Evolutionary conservation across 805 yeast genomes (phyloP).

Genomic region (Candida golubevii): DNA sequence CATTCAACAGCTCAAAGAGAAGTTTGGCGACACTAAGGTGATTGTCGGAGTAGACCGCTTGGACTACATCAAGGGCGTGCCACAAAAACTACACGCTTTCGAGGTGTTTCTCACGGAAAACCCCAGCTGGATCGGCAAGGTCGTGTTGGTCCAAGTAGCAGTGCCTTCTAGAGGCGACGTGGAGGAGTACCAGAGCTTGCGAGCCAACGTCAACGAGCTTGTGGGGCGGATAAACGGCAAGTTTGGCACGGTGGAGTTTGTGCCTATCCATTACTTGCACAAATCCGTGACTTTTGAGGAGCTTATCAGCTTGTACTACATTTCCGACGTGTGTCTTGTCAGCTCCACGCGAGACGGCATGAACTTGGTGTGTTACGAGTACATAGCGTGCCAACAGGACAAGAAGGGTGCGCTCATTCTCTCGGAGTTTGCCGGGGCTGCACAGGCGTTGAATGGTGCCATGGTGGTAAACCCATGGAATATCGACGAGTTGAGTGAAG

Average conservation of each 20-base stretch:
- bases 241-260: conserved; percentile 95
- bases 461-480: conserved; percentile 97
- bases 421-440: conserved; percentile 99
- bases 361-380: conserved; percentile 95
- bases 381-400: conserved; percentile 89
- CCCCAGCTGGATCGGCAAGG: conserved; percentile 98
- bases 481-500: conserved; percentile 84
- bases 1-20: conserved; percentile 52
- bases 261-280: conserved; percentile 96
- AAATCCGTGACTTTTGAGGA: conserved; percentile 88
- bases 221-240: conserved; percentile 96
- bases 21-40: conserved; percentile 74
- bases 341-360: conserved; percentile 97
- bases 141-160: conserved; percentile 91
- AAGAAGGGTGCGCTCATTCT: conserved; percentile 82
- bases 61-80: conserved; percentile 97
- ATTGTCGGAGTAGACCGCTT: conserved; percentile 96
- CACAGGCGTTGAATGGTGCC: conserved; percentile 93
- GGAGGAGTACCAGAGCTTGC: conserved; percentile 90
- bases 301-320: conserved; percentile 78
- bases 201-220: conserved; percentile 92
- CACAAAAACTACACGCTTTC: conserved; percentile 94
- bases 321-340: conserved; percentile 87
- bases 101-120: conserved; percentile 88
- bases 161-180: conserved; percentile 98